These are phyloP conservation scores for Metarhizium humberi DNA, from an alignment of 2,329 filamentous ascomycete genomes.

Conservation along the genomic window DNA sequence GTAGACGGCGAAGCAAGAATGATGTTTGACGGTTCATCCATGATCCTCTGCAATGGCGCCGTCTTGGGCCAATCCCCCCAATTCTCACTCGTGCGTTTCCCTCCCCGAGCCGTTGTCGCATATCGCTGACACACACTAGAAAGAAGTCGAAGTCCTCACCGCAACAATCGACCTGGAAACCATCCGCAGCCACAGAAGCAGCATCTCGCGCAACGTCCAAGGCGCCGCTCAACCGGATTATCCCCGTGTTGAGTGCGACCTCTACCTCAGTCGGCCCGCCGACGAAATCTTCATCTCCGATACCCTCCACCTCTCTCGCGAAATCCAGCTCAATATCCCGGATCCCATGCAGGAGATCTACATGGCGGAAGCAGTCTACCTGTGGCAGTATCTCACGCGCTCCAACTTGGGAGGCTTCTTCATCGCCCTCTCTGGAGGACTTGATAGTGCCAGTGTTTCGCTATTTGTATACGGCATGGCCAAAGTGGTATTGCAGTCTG, in stretches of 20 bases:
- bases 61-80: conserved; percentile 55
- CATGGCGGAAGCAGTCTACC: conserved; percentile 16
- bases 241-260: conserved; percentile 10
- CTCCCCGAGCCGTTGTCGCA: neutral
- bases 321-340: conserved; percentile 11
- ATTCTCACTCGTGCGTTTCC: conserved; percentile 46
- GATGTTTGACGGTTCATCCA: conserved; percentile 23
- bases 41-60: conserved; percentile 55
- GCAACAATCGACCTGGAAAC: conserved; percentile 64
- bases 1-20: neutral
- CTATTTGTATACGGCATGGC: conserved; percentile 39
- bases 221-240: conserved; percentile 9
- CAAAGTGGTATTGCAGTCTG: conserved; percentile 42
- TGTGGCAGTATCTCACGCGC: conserved; percentile 50
- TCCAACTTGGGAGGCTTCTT: conserved; percentile 41
- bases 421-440: conserved; percentile 35
- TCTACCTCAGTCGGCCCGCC: conserved; percentile 13
- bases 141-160: conserved; percentile 50
- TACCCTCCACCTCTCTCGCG: conserved; percentile 10
- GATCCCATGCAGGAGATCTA: conserved; percentile 24
- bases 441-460: conserved; percentile 17
- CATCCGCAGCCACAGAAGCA: conserved; percentile 30
- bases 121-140: neutral
- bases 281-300: conserved; percentile 19
- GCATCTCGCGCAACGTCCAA: conserved; percentile 7